Conservation (phyloP, 441 rosid species). For the Populus hybrid region DNA sequence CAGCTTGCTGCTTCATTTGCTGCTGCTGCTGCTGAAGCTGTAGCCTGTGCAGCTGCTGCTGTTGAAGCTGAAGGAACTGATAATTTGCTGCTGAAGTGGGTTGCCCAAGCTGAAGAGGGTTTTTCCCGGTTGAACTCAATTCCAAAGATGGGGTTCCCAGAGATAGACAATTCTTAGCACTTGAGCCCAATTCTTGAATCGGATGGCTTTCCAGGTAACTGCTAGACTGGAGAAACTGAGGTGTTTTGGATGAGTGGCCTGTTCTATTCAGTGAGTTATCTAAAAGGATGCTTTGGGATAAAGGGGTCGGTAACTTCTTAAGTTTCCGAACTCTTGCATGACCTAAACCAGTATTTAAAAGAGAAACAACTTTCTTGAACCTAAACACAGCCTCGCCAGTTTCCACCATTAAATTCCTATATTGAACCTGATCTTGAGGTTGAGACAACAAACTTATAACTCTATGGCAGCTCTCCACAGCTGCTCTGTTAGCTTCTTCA, state of each 20-base stretch:
- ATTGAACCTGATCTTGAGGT: constrained; percentile 55
- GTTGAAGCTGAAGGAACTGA: constrained; percentile 30
- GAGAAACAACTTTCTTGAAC: too few relatives aligned
- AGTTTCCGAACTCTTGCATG: too few relatives aligned
- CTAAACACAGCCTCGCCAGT: too few relatives aligned
- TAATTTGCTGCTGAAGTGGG: constrained; percentile 40
- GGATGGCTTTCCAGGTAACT: constrained; percentile 32
- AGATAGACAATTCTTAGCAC: constrained; percentile 47
- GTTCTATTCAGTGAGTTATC: constrained; percentile 43
- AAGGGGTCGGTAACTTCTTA: too few relatives aligned
- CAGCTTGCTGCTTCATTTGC: constrained; percentile 67
- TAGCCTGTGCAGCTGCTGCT: constrained; percentile 22
- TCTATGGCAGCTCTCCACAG: constrained; percentile 68
- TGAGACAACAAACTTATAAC: constrained; percentile 50
- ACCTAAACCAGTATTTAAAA: too few relatives aligned
- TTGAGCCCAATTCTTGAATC: constrained; percentile 53
- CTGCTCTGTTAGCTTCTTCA: constrained; percentile 79
- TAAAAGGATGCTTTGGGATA: too few relatives aligned
- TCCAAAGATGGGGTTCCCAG: constrained; percentile 52
- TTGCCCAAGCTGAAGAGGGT: constrained; percentile 43
- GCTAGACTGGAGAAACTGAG: constrained; percentile 44
- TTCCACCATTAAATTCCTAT: too few relatives aligned
- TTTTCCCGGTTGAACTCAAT: constrained; percentile 54
- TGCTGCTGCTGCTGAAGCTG: constrained; percentile 45
- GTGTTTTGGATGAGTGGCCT: constrained; percentile 43